Percentiles rank a stretch among this genome's conserved stretches.
phyloP scores from a whole-genome alignment of 1,139 yeast species.

The Ogataea hybrid region DNA sequence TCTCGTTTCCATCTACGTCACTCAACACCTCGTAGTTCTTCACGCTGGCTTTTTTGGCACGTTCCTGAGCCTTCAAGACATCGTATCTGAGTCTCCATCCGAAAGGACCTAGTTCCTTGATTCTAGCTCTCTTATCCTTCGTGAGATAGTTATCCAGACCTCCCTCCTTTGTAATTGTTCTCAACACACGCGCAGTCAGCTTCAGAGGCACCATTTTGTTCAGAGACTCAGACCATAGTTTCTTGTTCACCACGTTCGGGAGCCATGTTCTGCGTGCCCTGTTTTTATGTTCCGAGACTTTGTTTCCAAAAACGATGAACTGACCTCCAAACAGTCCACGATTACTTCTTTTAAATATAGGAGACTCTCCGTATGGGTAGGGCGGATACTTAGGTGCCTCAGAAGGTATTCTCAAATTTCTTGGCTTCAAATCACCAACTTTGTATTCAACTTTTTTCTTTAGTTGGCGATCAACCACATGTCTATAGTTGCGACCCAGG shows the following conservation, averaged over 20 bases:
- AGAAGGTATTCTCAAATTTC: conserved; percentile 43
- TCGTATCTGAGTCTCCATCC: conserved; percentile 90
- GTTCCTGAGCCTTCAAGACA: conserved; percentile 45
- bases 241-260: conserved; percentile 76
- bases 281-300: conserved; percentile 70
- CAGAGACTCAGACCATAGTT: conserved; percentile 82
- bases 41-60: conserved; percentile 21
- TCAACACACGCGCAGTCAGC: conserved; percentile 78
- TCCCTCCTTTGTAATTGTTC: conserved; percentile 88
- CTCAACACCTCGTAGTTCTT: conserved; percentile 33
- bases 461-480: conserved; percentile 40
- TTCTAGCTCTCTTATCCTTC: conserved; percentile 84
- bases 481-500: conserved; percentile 36
- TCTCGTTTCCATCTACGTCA: conserved; percentile 34
- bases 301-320: conserved; percentile 73
- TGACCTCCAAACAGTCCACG: conserved; percentile 90
- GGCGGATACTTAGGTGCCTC: conserved; percentile 58
- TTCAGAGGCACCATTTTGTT: conserved; percentile 52
- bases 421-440: conserved; percentile 46
- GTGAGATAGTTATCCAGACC: conserved; percentile 86
- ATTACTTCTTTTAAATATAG: conserved; percentile 78
- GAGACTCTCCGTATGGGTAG: conserved; percentile 80
- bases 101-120: conserved; percentile 85
- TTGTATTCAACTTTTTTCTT: conserved; percentile 37
- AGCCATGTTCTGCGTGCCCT: conserved; percentile 74